phyloP scores from a whole-genome alignment of 2,329 filamentous ascomycete species.

The Trichoderma koningiopsis region DNA sequence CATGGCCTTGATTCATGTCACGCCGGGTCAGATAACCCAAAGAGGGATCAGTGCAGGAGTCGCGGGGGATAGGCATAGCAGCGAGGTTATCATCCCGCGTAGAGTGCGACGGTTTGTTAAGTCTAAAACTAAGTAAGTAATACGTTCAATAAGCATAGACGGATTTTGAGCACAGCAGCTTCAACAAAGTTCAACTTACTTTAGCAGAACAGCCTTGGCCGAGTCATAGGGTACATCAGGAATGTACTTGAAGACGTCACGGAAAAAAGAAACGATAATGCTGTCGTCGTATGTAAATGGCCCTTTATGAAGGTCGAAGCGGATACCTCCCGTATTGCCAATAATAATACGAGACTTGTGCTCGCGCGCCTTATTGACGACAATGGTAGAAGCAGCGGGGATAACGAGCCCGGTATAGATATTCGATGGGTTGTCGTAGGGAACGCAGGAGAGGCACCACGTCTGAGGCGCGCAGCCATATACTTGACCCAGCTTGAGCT shows the following conservation, averaged over 20 bases:
- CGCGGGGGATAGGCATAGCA: slow-evolving; percentile 41
- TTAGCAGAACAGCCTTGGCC: slow-evolving; percentile 42
- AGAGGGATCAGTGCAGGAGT: slow-evolving; percentile 53
- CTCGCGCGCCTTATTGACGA: slow-evolving; percentile 55
- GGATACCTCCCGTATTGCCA: slow-evolving; percentile 61
- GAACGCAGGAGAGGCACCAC: slow-evolving; percentile 60
- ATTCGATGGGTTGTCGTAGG: slow-evolving; percentile 54
- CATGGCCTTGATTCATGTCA: slow-evolving; percentile 35
- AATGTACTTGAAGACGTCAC: slow-evolving; percentile 56
- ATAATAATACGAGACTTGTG: slow-evolving; percentile 58
- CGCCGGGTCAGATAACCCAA: slow-evolving; percentile 32
- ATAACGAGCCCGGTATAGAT: slow-evolving; percentile 55
- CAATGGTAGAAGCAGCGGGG: slow-evolving; percentile 52
- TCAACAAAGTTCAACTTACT: slow-evolving; percentile 28
- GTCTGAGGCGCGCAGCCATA: slow-evolving; percentile 63
- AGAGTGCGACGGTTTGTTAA: slow-evolving; percentile 47
- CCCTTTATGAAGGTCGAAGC: slow-evolving; percentile 64
- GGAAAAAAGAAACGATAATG: slow-evolving; percentile 60
- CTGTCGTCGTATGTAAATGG: slow-evolving; percentile 58
- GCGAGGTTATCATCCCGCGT: slow-evolving; percentile 38
- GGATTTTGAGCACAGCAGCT: neutral
- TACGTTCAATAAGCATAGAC: neutral
- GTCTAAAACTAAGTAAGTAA: slow-evolving; percentile 27
- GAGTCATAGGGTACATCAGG: slow-evolving; percentile 52
- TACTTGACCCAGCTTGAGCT: slow-evolving; percentile 57